A percentile compares a stretch with the other conserved stretches of the same genome.
These are phyloP conservation scores for Candida maris DNA, from an alignment of 805 yeast species.

Conservation along the genomic window DNA sequence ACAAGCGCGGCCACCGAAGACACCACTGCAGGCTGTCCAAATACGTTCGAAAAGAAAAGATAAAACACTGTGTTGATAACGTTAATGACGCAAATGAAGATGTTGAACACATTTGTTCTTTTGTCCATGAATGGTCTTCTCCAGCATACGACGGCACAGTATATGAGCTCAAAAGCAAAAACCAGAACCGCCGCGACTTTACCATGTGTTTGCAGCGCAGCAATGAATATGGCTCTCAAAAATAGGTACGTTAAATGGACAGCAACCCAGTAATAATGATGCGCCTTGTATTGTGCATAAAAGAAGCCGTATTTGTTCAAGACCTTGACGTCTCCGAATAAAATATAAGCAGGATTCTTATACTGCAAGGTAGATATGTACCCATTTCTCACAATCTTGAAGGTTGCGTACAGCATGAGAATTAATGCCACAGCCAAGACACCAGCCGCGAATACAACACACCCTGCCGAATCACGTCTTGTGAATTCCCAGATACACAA, in stretches of 20 bases:
- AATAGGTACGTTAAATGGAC: constrained; percentile 64
- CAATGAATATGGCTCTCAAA: constrained; percentile 77
- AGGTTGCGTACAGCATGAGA: constrained; percentile 67
- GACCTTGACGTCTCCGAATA: constrained; percentile 78
- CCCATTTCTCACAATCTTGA: constrained; percentile 72
- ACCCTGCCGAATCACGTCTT: constrained; percentile 77
- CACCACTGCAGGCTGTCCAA: constrained; percentile 82
- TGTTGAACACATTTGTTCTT: constrained; percentile 90
- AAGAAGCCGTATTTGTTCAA: constrained; percentile 88
- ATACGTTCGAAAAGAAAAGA: constrained; percentile 81
- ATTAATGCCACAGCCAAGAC: constrained; percentile 55
- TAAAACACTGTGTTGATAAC: constrained; percentile 82
- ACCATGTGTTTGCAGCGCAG: constrained; percentile 78
- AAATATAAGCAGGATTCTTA: constrained; percentile 87
- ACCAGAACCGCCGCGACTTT: constrained; percentile 76
- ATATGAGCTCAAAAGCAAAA: constrained; percentile 70
- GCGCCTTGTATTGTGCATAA: constrained; percentile 88
- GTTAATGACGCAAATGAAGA: constrained; percentile 74
- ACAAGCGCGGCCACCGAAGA: constrained; percentile 90
- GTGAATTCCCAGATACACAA: constrained; percentile 89
- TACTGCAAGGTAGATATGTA: constrained; percentile 64
- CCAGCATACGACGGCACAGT: constrained; percentile 62
- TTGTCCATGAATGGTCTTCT: constrained; percentile 90
- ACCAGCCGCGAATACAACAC: constrained; percentile 73
- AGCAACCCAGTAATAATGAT: constrained; percentile 76